Conservation (phyloP, 768 basidiomycete genomes). For the Tubosaeta brunneosetosa region DNA sequence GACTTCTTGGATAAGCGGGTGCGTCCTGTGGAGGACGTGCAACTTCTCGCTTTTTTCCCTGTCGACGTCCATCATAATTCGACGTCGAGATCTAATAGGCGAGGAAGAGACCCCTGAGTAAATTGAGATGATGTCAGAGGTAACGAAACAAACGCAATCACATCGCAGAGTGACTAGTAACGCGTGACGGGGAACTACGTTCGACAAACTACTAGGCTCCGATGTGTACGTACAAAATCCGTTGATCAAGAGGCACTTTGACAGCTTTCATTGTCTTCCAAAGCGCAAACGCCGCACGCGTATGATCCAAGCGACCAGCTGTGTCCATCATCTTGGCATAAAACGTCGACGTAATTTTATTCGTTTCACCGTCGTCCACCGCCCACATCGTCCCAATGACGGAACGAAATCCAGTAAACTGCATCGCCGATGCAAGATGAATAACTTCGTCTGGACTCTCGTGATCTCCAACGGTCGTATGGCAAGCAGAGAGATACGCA, state of each 20-base stretch:
- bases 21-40: background rate
- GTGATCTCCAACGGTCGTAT: constrained; percentile 20
- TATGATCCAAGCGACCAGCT: constrained; percentile 2
- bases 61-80: background rate
- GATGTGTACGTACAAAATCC: constrained; percentile 3
- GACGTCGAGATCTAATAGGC: too few species aligned
- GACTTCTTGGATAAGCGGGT: background rate
- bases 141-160: background rate
- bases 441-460: constrained; percentile 8
- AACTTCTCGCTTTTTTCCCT: background rate
- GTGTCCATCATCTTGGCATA: background rate
- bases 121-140: too few species aligned
- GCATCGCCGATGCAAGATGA: constrained; percentile 5
- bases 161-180: too few species aligned
- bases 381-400: constrained; percentile 14
- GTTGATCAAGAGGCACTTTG: background rate
- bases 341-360: background rate
- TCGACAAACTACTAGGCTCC: too few species aligned
- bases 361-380: constrained; percentile 6
- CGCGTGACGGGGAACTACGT: background rate
- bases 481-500: constrained; percentile 23
- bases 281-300: constrained; percentile 4
- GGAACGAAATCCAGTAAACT: constrained; percentile 6
- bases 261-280: background rate
- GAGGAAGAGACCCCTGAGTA: too few species aligned